Evolutionary conservation across 148 eudicot species (phyloP).

Genomic region (Cornus florida): DNA sequence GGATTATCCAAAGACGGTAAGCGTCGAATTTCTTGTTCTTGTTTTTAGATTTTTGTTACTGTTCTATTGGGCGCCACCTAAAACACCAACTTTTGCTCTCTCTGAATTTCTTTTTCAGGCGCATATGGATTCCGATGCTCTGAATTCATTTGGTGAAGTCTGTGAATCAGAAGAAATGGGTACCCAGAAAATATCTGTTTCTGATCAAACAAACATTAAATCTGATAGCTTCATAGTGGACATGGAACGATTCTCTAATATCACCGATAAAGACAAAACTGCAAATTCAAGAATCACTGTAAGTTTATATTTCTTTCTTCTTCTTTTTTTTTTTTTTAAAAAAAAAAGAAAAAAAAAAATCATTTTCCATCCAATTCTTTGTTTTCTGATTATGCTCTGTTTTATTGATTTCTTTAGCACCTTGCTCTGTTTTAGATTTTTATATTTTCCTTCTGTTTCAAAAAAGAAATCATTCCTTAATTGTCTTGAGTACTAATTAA

Average conservation of each 20-base stretch:
- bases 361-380: background rate
- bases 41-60: slow-evolving; percentile 10
- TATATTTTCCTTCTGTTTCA: background rate
- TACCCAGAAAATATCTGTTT: slow-evolving; percentile 29
- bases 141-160: slow-evolving; percentile 9
- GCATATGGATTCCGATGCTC: slow-evolving; percentile 20
- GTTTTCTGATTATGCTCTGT: background rate
- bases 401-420: background rate
- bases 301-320: slow-evolving; percentile 23
- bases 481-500: too few relatives aligned
- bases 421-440: background rate
- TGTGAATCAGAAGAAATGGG: slow-evolving; percentile 22
- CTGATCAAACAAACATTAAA: slow-evolving; percentile 37
- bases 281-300: slow-evolving; percentile 63
- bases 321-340: background rate
- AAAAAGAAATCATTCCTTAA: too few relatives aligned
- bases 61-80: slow-evolving; percentile 13
- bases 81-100: background rate
- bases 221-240: slow-evolving; percentile 64
- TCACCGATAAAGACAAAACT: slow-evolving; percentile 41
- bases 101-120: slow-evolving; percentile 17
- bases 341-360: too few relatives aligned
- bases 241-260: slow-evolving; percentile 54
- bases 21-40: slow-evolving; percentile 1
- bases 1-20: slow-evolving; percentile 22